phyloP scores from a whole-genome alignment of 148 eudicot genomes.

The Vaccinium corymbosum region DNA sequence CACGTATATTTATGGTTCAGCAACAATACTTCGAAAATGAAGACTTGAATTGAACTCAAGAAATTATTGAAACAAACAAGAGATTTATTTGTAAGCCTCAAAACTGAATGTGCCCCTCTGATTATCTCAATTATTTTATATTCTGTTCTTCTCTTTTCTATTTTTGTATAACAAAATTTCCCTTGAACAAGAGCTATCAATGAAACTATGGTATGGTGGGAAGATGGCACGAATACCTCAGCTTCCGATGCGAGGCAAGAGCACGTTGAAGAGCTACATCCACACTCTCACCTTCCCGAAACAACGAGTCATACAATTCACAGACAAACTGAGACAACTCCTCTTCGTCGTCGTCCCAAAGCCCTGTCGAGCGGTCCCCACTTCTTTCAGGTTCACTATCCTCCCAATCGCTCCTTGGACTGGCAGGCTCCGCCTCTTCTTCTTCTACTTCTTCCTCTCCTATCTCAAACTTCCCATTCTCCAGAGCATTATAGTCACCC shows the following conservation, averaged over 20 bases:
- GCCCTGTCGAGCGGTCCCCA: slow-evolving; percentile 41
- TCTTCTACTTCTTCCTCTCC: slow-evolving; percentile 84
- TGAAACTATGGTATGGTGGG: slow-evolving; percentile 46
- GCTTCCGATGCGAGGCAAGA: slow-evolving; percentile 61
- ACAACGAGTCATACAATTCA: slow-evolving; percentile 62
- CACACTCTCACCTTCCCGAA: slow-evolving; percentile 56
- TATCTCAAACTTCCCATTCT: slow-evolving; percentile 86
- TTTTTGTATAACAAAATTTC: background rate
- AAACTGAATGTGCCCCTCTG: slow-evolving; percentile 14
- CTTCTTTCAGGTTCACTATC: slow-evolving; percentile 73
- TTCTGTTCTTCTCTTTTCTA: background rate
- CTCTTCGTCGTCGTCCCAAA: slow-evolving; percentile 86
- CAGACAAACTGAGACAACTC: slow-evolving; percentile 72
- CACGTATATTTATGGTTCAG: background rate
- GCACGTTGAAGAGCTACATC: slow-evolving; percentile 63
- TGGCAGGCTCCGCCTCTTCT: slow-evolving; percentile 56
- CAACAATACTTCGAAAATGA: background rate
- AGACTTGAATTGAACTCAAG: background rate
- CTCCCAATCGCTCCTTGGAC: slow-evolving; percentile 94
- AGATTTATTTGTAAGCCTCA: slow-evolving; percentile 10
- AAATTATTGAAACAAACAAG: slow-evolving; percentile 4
- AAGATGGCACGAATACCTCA: slow-evolving; percentile 81
- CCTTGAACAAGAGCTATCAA: slow-evolving; percentile 1
- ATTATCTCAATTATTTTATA: slow-evolving; percentile 7
- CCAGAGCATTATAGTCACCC: slow-evolving; percentile 54